phyloP scores from a whole-genome alignment of 1,139 yeast genomes.

The Hemisphaericaspora xylofermentans region DNA sequence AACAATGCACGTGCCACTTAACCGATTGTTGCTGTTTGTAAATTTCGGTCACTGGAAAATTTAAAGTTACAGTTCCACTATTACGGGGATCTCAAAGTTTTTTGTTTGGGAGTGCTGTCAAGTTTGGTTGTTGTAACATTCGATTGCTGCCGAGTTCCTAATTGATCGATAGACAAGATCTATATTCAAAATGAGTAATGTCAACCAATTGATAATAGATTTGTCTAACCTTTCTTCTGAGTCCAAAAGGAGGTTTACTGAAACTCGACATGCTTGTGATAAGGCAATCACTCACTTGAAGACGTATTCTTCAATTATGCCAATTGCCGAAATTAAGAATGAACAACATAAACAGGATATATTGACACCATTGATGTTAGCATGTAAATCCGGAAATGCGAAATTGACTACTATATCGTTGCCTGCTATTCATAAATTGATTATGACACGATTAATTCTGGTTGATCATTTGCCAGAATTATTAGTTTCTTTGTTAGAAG shows the following conservation, averaged over 20 bases:
- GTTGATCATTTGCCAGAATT: conserved; percentile 50
- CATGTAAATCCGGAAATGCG: conserved; percentile 73
- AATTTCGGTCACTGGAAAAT: too few relatives aligned
- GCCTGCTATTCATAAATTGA: conserved; percentile 63
- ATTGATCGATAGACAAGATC: neutral
- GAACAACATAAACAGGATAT: conserved; percentile 49
- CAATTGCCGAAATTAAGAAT: conserved; percentile 20
- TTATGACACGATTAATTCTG: conserved; percentile 50
- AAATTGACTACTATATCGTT: conserved; percentile 72
- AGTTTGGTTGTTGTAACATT: too few relatives aligned
- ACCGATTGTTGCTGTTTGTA: too few relatives aligned
- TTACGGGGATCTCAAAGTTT: too few relatives aligned
- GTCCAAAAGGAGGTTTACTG: conserved; percentile 66
- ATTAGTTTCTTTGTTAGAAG: conserved; percentile 67
- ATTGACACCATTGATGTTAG: conserved; percentile 66
- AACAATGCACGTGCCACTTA: too few relatives aligned
- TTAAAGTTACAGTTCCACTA: too few relatives aligned
- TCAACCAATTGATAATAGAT: conserved; percentile 54
- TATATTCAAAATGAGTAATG: conserved; percentile 28
- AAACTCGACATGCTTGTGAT: conserved; percentile 67
- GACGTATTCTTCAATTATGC: conserved; percentile 18
- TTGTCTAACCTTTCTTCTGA: conserved; percentile 62
- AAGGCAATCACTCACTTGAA: conserved; percentile 52
- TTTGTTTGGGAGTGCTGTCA: too few relatives aligned
- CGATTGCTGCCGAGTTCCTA: too few relatives aligned